Evolutionary conservation across 2,329 filamentous ascomycete species (phyloP).

Genomic region (Scopulariopsis brevicaulis): DNA sequence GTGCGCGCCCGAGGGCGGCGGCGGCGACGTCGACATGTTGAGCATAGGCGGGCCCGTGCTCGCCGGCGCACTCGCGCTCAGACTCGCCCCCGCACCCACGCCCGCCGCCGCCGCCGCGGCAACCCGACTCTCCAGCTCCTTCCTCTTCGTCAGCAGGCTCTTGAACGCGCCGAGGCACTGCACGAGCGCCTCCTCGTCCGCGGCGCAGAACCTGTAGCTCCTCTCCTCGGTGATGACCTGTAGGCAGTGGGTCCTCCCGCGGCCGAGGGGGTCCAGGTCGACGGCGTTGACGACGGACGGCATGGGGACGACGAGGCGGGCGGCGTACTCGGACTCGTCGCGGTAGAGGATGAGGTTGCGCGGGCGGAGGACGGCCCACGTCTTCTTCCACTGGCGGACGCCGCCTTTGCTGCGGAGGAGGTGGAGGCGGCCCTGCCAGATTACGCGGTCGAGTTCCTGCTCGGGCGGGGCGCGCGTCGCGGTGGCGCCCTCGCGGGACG

Average conservation of each 20-base stretch:
- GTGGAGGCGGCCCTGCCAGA: conserved; percentile 87
- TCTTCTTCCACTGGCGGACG: conserved; percentile 84
- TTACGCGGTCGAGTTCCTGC: conserved; percentile 71
- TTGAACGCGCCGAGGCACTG: conserved; percentile 87
- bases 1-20: background rate
- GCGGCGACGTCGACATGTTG: background rate
- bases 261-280: conserved; percentile 80
- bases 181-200: conserved; percentile 71
- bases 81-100: background rate
- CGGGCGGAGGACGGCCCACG: conserved; percentile 84
- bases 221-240: conserved; percentile 93
- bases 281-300: conserved; percentile 76
- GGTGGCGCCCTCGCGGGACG: background rate
- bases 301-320: conserved; percentile 71
- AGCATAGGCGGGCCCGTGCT: background rate
- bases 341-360: conserved; percentile 86
- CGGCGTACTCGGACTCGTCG: conserved; percentile 81
- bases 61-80: background rate
- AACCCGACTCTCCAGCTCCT: conserved; percentile 44
- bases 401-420: conserved; percentile 74
- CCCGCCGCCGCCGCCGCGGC: conserved; percentile 15
- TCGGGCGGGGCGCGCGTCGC: conserved; percentile 35
- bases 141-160: conserved; percentile 64
- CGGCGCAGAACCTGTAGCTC: conserved; percentile 64
- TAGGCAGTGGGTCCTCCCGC: conserved; percentile 75